Conservation (phyloP, 768 basidiomycete genomes). For the Lentinula lateritia region DNA sequence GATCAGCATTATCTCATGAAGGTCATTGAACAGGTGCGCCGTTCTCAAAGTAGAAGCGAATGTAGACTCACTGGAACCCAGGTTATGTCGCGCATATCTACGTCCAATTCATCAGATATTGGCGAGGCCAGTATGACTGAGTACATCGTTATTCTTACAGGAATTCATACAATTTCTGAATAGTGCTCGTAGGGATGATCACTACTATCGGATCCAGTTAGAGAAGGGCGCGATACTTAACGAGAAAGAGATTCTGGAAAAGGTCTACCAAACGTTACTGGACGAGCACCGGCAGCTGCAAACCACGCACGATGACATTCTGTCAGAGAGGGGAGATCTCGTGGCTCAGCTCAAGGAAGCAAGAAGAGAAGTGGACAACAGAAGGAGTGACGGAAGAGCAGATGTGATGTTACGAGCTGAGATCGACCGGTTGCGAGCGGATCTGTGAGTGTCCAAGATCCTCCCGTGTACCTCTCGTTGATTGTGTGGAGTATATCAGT, state of each 20-base stretch:
- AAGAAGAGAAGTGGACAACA: conserved; percentile 53
- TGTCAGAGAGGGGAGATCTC: conserved; percentile 77
- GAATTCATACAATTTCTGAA: conserved; percentile 8
- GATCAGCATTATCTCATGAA: conserved; percentile 91
- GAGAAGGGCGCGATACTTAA: conserved; percentile 70
- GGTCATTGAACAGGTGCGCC: conserved; percentile 82
- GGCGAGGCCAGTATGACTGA: conserved; percentile 71
- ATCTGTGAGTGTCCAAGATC: conserved; percentile 60
- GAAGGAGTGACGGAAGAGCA: conserved; percentile 56
- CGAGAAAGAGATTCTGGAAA: conserved; percentile 86
- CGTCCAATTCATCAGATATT: conserved; percentile 38
- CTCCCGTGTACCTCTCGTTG: conserved; percentile 4
- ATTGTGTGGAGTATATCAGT: conserved; percentile 39
- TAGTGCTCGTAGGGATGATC: conserved; percentile 62
- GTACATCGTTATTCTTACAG: conserved; percentile 37
- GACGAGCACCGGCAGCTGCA: conserved; percentile 75
- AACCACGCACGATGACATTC: conserved; percentile 68
- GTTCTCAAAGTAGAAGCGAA: not conserved
- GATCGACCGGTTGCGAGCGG: conserved; percentile 73
- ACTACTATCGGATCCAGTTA: conserved; percentile 81
- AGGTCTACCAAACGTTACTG: conserved; percentile 68
- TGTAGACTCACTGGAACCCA: conserved; percentile 19
- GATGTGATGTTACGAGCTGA: conserved; percentile 77
- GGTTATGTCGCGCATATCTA: conserved; percentile 73
- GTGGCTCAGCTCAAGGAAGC: conserved; percentile 55